Evolutionary conservation across 305 asterid species (phyloP).

Genomic region (Solanum aculeatissimum): DNA sequence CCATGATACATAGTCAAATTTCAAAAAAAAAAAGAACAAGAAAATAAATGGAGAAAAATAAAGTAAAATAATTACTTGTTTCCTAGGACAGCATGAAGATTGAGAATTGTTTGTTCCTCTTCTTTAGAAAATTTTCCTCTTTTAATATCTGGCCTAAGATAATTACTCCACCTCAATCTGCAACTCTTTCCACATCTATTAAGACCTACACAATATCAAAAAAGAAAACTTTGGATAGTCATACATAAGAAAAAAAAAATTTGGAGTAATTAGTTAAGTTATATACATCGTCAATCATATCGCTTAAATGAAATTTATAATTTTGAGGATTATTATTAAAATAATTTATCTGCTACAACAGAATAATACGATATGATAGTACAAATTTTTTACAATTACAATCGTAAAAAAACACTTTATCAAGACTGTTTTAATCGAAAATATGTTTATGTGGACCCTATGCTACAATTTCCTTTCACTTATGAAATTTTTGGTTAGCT

Average conservation of each 20-base stretch:
- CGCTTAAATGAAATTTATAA: not conserved
- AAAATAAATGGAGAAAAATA: not conserved
- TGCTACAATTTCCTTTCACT: not conserved
- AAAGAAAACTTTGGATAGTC: not conserved
- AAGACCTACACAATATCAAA: conserved; percentile 12
- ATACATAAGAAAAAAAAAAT: not conserved
- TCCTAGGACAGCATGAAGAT: conserved; percentile 73
- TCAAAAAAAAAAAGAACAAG: not conserved
- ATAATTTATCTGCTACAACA: not conserved
- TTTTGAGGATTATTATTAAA: not conserved
- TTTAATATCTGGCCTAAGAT: conserved; percentile 71
- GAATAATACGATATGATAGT: not conserved
- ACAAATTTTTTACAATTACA: not conserved
- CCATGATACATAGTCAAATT: not conserved
- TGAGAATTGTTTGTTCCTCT: conserved; percentile 74
- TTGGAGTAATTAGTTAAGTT: not conserved
- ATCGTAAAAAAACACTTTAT: no score
- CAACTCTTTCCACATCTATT: conserved; percentile 88
- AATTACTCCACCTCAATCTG: conserved; percentile 82
- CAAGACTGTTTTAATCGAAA: not conserved
- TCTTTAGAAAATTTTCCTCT: conserved; percentile 75
- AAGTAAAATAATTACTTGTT: conserved; percentile 43
- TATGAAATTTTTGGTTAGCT: not conserved
- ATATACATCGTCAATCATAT: not conserved
- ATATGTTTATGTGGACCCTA: no score